Conservation (phyloP, 176 grass and related monocot species). For the Raddia guianensis region DNA sequence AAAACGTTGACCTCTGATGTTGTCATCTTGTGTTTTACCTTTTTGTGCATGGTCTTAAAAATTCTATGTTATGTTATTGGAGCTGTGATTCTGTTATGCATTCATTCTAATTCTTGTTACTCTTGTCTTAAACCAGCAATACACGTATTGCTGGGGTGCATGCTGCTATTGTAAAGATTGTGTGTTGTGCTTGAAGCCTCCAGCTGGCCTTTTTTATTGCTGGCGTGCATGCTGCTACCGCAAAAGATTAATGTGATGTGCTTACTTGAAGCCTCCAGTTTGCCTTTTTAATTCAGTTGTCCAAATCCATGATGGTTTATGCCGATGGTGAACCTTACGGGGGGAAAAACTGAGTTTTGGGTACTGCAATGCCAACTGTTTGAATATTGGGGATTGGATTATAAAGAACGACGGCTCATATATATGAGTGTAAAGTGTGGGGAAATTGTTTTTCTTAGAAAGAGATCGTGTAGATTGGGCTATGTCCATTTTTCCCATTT, state of each 20-base stretch:
- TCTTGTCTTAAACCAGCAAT: background rate
- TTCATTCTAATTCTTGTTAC: constrained; percentile 45
- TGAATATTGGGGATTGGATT: background rate
- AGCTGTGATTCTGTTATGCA: constrained; percentile 29
- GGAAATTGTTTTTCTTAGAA: too few relatives aligned
- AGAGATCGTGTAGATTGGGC: background rate
- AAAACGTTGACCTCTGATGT: constrained; percentile 52
- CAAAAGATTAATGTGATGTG: background rate
- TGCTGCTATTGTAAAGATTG: background rate
- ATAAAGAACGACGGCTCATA: too few relatives aligned
- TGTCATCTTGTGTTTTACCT: constrained; percentile 35
- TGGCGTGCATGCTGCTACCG: background rate
- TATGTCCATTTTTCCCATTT: too few relatives aligned
- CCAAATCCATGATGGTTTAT: background rate
- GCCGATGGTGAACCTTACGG: background rate
- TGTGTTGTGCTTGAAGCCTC: background rate
- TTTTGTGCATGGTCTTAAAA: constrained; percentile 44
- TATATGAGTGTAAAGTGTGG: too few relatives aligned
- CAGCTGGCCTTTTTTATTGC: background rate
- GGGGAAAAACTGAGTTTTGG: background rate
- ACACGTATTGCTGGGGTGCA: background rate
- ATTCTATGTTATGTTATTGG: constrained; percentile 39
- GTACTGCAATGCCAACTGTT: background rate
- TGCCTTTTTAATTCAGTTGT: background rate
- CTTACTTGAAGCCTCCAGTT: background rate